These are phyloP conservation scores for Paramecium sonneborni DNA, from an alignment of 73 alveolate genomes.

Conservation along the genomic window DNA sequence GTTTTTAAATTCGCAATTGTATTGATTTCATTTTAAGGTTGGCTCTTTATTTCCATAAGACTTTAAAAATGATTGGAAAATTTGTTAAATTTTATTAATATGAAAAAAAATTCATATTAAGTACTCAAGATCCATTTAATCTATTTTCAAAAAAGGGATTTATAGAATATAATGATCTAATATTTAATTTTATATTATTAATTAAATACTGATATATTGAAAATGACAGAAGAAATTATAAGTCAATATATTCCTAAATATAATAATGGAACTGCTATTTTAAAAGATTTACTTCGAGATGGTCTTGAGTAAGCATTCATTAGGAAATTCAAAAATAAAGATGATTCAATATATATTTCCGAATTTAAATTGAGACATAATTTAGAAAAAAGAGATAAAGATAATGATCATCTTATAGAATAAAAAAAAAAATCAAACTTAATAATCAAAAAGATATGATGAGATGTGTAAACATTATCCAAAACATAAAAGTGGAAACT, in stretches of 20 bases:
- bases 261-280: not conserved
- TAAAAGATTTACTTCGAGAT: not conserved
- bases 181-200: not conserved
- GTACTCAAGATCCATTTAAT: not conserved
- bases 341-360: not conserved
- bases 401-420: not conserved
- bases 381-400: not conserved
- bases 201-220: not conserved
- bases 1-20: not conserved
- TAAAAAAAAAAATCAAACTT: not conserved
- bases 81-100: not conserved
- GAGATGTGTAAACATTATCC: not conserved
- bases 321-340: not conserved
- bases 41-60: not conserved
- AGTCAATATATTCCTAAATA: not conserved
- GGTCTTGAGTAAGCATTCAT: not conserved
- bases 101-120: not conserved
- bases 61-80: not conserved
- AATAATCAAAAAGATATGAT: not conserved
- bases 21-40: not conserved
- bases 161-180: not conserved
- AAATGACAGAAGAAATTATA: not conserved
- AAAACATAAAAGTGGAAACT: not conserved
- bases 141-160: not conserved
- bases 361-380: constrained; percentile 10